Evolutionary conservation across 176 grass and related monocot genomes (phyloP).

Genomic region (Juncus inflexus): DNA sequence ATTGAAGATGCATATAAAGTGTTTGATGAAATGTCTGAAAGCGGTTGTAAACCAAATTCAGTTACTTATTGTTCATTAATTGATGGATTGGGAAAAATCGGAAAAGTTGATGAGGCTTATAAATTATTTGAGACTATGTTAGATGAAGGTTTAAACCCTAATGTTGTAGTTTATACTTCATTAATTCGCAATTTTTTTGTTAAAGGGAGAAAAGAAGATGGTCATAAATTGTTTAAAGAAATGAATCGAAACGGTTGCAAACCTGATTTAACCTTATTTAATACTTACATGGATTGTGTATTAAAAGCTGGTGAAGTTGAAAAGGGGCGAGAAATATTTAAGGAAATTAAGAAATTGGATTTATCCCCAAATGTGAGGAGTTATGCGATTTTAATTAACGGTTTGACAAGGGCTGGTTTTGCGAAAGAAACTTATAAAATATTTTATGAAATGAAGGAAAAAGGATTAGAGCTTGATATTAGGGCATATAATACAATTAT

Average conservation of each 20-base stretch:
- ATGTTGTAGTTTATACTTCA: constrained; percentile 78
- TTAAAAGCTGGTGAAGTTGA: constrained; percentile 80
- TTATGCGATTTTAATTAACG: constrained; percentile 92
- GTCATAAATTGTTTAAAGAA: constrained; percentile 95
- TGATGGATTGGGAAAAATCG: constrained; percentile 79
- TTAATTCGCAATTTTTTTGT: constrained; percentile 86
- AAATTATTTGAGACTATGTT: constrained; percentile 81
- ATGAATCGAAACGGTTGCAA: constrained; percentile 56
- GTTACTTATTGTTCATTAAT: constrained; percentile 87
- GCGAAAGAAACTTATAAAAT: constrained; percentile 91
- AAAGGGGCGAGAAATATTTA: constrained; percentile 68
- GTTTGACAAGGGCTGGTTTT: constrained; percentile 81
- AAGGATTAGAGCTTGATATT: constrained; percentile 67
- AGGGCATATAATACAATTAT: constrained; percentile 79
- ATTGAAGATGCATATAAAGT: constrained; percentile 70
- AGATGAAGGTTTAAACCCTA: constrained; percentile 58
- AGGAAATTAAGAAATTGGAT: constrained; percentile 55
- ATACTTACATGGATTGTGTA: constrained; percentile 94
- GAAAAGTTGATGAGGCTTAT: constrained; percentile 84
- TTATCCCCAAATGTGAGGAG: constrained; percentile 69
- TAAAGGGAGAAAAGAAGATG: constrained; percentile 94
- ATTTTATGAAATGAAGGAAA: constrained; percentile 89
- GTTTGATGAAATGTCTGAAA: constrained; percentile 60
- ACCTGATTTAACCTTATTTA: constrained; percentile 82
- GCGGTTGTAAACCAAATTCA: constrained; percentile 65